phyloP scores from a whole-genome alignment of 2,329 filamentous ascomycete genomes.

The Cryphonectria parasitica region DNA sequence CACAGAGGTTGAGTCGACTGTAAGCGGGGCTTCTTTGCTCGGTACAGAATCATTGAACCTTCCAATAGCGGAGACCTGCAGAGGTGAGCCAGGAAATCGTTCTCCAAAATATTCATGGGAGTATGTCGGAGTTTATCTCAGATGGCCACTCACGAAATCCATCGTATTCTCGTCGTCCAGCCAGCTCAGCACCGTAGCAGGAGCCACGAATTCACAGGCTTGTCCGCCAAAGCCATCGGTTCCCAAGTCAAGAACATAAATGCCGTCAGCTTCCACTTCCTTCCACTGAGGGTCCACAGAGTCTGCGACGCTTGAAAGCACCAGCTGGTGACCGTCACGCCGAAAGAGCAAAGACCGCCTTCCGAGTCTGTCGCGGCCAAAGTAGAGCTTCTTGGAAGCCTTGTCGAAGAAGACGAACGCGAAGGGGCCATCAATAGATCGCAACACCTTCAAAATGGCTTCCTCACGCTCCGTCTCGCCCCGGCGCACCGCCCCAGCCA shows the following conservation, averaged over 20 bases:
- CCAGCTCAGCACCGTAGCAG: slow-evolving; percentile 41
- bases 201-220: neutral
- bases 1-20: slow-evolving; percentile 54
- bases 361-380: slow-evolving; percentile 85
- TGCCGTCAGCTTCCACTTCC: slow-evolving; percentile 84
- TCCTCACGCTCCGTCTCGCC: slow-evolving; percentile 34
- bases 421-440: slow-evolving; percentile 78
- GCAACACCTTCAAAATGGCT: slow-evolving; percentile 56
- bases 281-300: slow-evolving; percentile 59
- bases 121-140: slow-evolving; percentile 11
- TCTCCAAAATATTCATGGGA: slow-evolving; percentile 16
- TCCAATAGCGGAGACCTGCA: slow-evolving; percentile 58
- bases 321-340: slow-evolving; percentile 50
- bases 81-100: slow-evolving; percentile 46
- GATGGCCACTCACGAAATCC: slow-evolving; percentile 49
- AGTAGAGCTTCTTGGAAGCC: slow-evolving; percentile 66
- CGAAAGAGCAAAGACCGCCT: slow-evolving; percentile 77
- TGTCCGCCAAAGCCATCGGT: neutral
- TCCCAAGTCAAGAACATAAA: slow-evolving; percentile 69
- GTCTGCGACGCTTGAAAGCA: slow-evolving; percentile 74
- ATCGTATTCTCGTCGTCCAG: slow-evolving; percentile 36
- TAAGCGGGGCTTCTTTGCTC: slow-evolving; percentile 34
- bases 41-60: slow-evolving; percentile 55
- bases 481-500: slow-evolving; percentile 50
- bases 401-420: slow-evolving; percentile 85